These are phyloP conservation scores for Suillus paluster DNA, from an alignment of 768 basidiomycete species.

Conservation along the genomic window DNA sequence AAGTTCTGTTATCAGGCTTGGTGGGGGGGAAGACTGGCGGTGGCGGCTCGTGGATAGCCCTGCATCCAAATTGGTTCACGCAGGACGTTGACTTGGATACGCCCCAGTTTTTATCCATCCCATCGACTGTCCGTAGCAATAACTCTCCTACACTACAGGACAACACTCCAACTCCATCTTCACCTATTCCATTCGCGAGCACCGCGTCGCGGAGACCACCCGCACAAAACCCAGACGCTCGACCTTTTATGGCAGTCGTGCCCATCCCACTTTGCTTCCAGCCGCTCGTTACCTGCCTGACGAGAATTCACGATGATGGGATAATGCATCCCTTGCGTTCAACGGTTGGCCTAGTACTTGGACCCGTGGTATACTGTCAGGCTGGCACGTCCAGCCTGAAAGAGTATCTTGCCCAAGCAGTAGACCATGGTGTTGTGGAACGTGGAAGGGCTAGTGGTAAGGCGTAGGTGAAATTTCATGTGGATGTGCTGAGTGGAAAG, in stretches of 20 bases:
- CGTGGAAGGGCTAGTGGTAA: conserved; percentile 42
- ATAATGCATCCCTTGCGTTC: conserved; percentile 41
- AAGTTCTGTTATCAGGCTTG: conserved; percentile 31
- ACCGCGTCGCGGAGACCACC: too few species aligned
- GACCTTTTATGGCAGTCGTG: not conserved
- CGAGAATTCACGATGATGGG: conserved; percentile 37
- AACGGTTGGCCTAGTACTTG: conserved; percentile 38
- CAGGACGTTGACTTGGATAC: conserved; percentile 1
- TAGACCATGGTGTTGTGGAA: conserved; percentile 42
- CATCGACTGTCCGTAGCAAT: conserved; percentile 11
- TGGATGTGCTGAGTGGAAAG: not conserved
- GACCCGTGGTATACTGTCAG: conserved; percentile 37
- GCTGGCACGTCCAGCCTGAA: conserved; percentile 47
- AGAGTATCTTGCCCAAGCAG: conserved; percentile 46
- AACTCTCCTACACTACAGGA: not conserved
- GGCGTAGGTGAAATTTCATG: conserved; percentile 35
- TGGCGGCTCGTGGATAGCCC: conserved; percentile 33
- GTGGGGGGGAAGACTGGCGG: conserved; percentile 11
- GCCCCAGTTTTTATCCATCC: conserved; percentile 18
- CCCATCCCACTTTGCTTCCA: conserved; percentile 22
- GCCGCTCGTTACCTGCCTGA: conserved; percentile 39
- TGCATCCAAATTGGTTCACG: conserved; percentile 22
- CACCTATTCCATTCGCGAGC: too few species aligned
- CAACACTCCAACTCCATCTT: not conserved
- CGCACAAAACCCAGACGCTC: not conserved